These are phyloP conservation scores for Chalaropsis ovoidea DNA, from an alignment of 2,329 filamentous ascomycete species.

Conservation along the genomic window DNA sequence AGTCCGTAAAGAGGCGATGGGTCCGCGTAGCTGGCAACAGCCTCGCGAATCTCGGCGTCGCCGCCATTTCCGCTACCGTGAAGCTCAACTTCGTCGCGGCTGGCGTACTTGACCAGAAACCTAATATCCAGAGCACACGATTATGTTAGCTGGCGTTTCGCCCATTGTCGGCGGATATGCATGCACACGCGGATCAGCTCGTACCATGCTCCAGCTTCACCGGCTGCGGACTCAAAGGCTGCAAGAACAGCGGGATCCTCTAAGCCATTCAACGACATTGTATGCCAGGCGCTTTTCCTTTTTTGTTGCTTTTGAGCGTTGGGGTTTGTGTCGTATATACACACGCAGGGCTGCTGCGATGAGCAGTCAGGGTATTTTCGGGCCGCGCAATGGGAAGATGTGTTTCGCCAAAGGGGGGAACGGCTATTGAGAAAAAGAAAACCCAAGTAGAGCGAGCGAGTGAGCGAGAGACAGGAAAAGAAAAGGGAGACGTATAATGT, in stretches of 20 bases:
- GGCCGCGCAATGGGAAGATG: constrained; percentile 15
- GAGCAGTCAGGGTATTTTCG: constrained; percentile 15
- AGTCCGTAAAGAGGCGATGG: constrained; percentile 85
- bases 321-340: neutral
- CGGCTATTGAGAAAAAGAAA: neutral
- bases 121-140: constrained; percentile 38
- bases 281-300: neutral
- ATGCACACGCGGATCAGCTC: constrained; percentile 32
- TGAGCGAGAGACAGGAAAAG: constrained; percentile 15
- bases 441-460: neutral
- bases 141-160: constrained; percentile 16
- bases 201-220: constrained; percentile 90
- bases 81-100: constrained; percentile 77
- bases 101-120: constrained; percentile 88
- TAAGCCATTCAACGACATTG: constrained; percentile 93
- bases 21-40: constrained; percentile 69
- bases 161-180: neutral
- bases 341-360: constrained; percentile 13
- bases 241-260: constrained; percentile 71
- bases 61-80: constrained; percentile 68
- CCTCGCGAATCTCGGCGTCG: constrained; percentile 69
- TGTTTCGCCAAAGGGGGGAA: constrained; percentile 15
- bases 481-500: neutral
- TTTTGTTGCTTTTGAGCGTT: neutral
- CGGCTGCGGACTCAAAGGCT: constrained; percentile 67